Evolutionary conservation across 2,329 filamentous ascomycete genomes (phyloP).

Genomic region (Diplodia scrobiculata): DNA sequence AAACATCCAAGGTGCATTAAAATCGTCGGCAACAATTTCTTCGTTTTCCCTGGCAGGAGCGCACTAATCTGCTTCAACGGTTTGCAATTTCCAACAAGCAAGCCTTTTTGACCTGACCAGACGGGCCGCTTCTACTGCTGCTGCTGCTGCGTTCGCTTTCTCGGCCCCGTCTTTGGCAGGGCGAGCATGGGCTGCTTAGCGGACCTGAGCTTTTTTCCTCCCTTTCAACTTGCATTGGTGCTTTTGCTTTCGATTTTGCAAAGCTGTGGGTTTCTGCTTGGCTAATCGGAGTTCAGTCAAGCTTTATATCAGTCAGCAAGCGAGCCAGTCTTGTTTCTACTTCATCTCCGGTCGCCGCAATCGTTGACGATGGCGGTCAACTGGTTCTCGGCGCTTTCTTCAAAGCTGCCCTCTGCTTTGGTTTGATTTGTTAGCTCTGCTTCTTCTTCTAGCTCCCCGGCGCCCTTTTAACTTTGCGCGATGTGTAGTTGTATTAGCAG

Average conservation of each 20-base stretch:
- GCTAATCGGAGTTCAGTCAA: conserved; percentile 20
- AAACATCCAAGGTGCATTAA: conserved; percentile 16
- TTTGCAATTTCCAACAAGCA: conserved; percentile 9
- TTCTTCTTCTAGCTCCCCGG: conserved; percentile 4
- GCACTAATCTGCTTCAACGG: conserved; percentile 1
- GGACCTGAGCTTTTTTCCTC: background rate
- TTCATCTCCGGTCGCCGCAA: background rate
- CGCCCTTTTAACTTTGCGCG: conserved; percentile 10
- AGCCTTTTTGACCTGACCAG: background rate
- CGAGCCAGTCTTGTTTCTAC: conserved; percentile 16
- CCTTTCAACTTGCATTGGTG: background rate
- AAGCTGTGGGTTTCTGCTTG: conserved; percentile 21
- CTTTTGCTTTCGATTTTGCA: conserved; percentile 18
- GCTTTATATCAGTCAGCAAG: conserved; percentile 16
- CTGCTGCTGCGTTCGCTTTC: conserved; percentile 18
- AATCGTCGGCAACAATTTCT: conserved; percentile 23
- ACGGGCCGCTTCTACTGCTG: conserved; percentile 10
- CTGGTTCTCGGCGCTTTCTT: background rate
- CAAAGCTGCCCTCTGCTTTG: background rate
- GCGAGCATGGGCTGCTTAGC: conserved; percentile 12
- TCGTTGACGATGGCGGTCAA: conserved; percentile 18
- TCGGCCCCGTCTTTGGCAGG: background rate
- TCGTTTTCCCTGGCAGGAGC: conserved; percentile 10
- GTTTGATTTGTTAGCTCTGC: background rate
- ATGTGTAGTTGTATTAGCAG: conserved; percentile 26